Evolutionary conservation across 192 early-diverging fungal species (phyloP).

Genomic region (Coemansia sp.): DNA sequence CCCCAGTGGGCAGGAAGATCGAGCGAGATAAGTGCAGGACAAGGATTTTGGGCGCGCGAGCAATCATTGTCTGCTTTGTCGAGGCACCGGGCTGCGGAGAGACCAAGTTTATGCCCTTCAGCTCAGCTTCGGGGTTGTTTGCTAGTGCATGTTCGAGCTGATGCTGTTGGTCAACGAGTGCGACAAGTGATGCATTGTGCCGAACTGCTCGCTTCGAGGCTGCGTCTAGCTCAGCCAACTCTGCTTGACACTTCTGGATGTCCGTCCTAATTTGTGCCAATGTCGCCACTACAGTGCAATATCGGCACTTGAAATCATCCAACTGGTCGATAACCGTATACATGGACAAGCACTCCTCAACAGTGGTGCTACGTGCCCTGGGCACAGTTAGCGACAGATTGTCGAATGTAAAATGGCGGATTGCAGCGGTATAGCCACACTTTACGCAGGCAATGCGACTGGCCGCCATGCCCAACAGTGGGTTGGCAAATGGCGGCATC

Average conservation of each 20-base stretch:
- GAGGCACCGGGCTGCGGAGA: conserved; percentile 42
- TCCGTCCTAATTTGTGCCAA: conserved; percentile 21
- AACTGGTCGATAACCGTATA: conserved; percentile 69
- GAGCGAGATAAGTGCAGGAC: conserved; percentile 87
- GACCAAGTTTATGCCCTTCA: conserved; percentile 28
- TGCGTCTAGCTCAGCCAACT: conserved; percentile 2
- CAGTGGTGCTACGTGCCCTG: conserved; percentile 42
- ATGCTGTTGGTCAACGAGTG: conserved; percentile 16
- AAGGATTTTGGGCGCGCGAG: conserved; percentile 76
- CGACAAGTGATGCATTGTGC: not conserved
- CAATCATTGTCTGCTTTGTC: conserved; percentile 84
- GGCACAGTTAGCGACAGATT: conserved; percentile 68
- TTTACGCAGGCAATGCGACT: conserved; percentile 69
- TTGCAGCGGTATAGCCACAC: conserved; percentile 73
- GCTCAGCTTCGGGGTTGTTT: conserved; percentile 36
- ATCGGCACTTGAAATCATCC: conserved; percentile 66
- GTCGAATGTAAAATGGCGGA: conserved; percentile 72
- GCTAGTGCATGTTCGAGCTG: conserved; percentile 28
- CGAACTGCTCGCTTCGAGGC: conserved; percentile 16
- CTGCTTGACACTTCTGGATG: not conserved
- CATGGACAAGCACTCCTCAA: conserved; percentile 63
- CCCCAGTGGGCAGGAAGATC: conserved; percentile 69
- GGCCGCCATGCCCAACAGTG: conserved; percentile 59
- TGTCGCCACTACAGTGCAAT: conserved; percentile 59
- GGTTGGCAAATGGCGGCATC: conserved; percentile 40